These are phyloP conservation scores for Pleoardoris graminearum DNA, from an alignment of 2,329 filamentous ascomycete species.

Conservation along the genomic window DNA sequence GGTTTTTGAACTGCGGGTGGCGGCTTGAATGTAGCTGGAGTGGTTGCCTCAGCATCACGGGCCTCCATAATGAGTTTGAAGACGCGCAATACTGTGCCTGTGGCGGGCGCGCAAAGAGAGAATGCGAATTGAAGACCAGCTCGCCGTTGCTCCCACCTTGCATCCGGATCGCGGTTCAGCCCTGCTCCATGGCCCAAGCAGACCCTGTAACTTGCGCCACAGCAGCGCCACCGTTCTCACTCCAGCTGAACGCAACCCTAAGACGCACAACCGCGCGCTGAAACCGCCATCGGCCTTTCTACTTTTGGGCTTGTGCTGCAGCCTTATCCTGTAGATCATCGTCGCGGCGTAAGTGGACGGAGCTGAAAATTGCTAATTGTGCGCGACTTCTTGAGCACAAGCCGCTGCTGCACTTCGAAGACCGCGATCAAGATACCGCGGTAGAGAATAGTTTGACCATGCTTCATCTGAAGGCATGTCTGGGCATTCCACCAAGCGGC, in stretches of 20 bases:
- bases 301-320: slow-evolving; percentile 31
- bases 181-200: slow-evolving; percentile 20
- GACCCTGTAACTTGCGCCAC: slow-evolving; percentile 27
- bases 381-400: slow-evolving; percentile 30
- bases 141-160: slow-evolving; percentile 12
- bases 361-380: slow-evolving; percentile 41
- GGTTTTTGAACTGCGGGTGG: slow-evolving; percentile 14
- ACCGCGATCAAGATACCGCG: not conserved
- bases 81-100: not conserved
- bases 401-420: slow-evolving; percentile 23
- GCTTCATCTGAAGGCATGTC: slow-evolving; percentile 21
- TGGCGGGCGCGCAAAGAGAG: slow-evolving; percentile 7
- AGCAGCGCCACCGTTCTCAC: slow-evolving; percentile 35
- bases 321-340: slow-evolving; percentile 37
- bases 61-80: slow-evolving; percentile 13
- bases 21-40: slow-evolving; percentile 19
- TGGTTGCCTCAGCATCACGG: slow-evolving; percentile 15
- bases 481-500: slow-evolving; percentile 3
- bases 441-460: slow-evolving; percentile 17
- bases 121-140: slow-evolving; percentile 12
- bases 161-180: slow-evolving; percentile 25
- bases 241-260: slow-evolving; percentile 38
- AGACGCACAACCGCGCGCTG: slow-evolving; percentile 22
- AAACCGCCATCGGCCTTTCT: slow-evolving; percentile 19
- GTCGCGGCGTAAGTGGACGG: slow-evolving; percentile 32